A percentile compares a stretch with the other conserved stretches of the same genome.
These are phyloP conservation scores for Corymbia calophylla DNA, from an alignment of 441 rosid genomes.

Conservation along the genomic window DNA sequence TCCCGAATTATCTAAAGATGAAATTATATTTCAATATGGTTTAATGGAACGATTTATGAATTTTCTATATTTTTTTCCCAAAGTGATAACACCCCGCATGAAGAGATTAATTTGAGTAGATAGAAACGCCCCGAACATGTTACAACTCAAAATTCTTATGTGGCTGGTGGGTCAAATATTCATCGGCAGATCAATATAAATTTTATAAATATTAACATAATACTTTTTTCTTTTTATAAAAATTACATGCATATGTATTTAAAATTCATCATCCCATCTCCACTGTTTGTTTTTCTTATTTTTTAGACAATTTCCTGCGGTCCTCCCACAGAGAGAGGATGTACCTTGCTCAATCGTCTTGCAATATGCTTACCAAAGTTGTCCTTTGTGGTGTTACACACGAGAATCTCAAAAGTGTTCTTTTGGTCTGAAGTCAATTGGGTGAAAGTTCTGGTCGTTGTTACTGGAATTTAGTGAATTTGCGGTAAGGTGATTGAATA, in stretches of 20 bases:
- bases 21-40: background rate
- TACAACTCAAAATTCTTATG: background rate
- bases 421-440: background rate
- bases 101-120: background rate
- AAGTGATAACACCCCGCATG: background rate
- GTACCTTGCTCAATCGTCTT: background rate
- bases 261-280: background rate
- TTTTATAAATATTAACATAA: no score
- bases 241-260: background rate
- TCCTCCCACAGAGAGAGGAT: background rate
- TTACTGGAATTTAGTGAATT: background rate
- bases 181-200: no score
- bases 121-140: background rate
- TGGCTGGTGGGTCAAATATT: no score
- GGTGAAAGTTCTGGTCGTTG: background rate
- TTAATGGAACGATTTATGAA: background rate
- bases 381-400: background rate
- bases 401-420: background rate
- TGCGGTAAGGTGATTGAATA: background rate
- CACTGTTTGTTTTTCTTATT: background rate
- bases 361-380: background rate
- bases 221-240: no score
- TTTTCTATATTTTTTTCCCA: background rate
- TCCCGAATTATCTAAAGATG: background rate
- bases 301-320: background rate